A percentile compares a stretch with the other conserved stretches of the same genome.
These are phyloP conservation scores for Macroventuria anomochaeta DNA, from an alignment of 2,329 filamentous ascomycete species.

Conservation along the genomic window DNA sequence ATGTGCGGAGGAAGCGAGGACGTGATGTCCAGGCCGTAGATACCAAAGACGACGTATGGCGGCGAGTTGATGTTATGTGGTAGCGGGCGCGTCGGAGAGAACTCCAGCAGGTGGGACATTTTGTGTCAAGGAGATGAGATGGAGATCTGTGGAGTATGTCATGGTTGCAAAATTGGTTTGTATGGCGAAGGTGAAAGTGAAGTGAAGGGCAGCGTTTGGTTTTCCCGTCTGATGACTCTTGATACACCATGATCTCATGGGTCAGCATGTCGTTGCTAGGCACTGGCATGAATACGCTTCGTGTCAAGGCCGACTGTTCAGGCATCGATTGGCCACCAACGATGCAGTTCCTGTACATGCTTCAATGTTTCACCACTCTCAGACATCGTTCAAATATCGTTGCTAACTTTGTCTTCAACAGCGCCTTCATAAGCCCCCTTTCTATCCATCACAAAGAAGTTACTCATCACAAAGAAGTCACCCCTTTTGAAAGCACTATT, in stretches of 20 bases:
- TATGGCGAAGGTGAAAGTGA: not conserved
- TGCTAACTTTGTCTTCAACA: not conserved
- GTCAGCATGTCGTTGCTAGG: no score
- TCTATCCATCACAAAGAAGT: not conserved
- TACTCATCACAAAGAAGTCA: no score
- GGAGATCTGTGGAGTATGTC: no score
- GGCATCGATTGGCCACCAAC: no score
- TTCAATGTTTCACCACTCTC: not conserved
- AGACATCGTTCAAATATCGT: not conserved
- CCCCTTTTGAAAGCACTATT: no score
- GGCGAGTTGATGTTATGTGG: slow-evolving; percentile 19
- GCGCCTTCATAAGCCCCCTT: not conserved
- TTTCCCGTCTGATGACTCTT: not conserved
- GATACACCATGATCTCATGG: not conserved
- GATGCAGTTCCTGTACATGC: no score
- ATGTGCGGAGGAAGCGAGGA: slow-evolving; percentile 26
- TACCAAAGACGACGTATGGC: slow-evolving; percentile 34
- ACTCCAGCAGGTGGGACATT: slow-evolving; percentile 37
- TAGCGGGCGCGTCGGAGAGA: slow-evolving; percentile 17
- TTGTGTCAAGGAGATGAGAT: slow-evolving; percentile 2
- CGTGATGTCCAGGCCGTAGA: slow-evolving; percentile 21
- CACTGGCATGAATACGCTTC: no score
- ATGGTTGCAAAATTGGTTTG: not conserved
- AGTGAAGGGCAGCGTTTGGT: not conserved
- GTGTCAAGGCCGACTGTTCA: no score